Conservation (phyloP, 805 yeast genomes). For the Schizosaccharomyces pombe region ASM294v3 CU329670.1:5093001-5093500, state of each 20-base stretch:
- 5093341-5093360: constrained; percentile 81
- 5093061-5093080: constrained; percentile 9
- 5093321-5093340: constrained; percentile 82
- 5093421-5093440: constrained; percentile 68
- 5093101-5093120: constrained; percentile 44
- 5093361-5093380: constrained; percentile 74
- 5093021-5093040: constrained; percentile 33
- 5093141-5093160: constrained; percentile 43
- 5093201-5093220: constrained; percentile 59
- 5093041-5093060: constrained; percentile 29
- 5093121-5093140: constrained; percentile 42
- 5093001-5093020: constrained; percentile 36
- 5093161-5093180: constrained; percentile 28
- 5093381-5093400: constrained; percentile 90
- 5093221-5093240: constrained; percentile 54
- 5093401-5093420: constrained; percentile 88
- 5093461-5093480: constrained; percentile 44
- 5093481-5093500: constrained; percentile 83
- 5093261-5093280: constrained; percentile 30
- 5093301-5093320: constrained; percentile 46
- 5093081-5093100: constrained; percentile 44
- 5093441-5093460: constrained; percentile 62
- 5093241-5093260: constrained; percentile 52
- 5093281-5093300: constrained; percentile 39
- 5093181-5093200: constrained; percentile 31